A percentile compares a stretch with the other conserved stretches of the same genome.
These are phyloP conservation scores for Collybiopsis confluens DNA, from an alignment of 768 basidiomycete genomes.

Conservation along the genomic window DNA sequence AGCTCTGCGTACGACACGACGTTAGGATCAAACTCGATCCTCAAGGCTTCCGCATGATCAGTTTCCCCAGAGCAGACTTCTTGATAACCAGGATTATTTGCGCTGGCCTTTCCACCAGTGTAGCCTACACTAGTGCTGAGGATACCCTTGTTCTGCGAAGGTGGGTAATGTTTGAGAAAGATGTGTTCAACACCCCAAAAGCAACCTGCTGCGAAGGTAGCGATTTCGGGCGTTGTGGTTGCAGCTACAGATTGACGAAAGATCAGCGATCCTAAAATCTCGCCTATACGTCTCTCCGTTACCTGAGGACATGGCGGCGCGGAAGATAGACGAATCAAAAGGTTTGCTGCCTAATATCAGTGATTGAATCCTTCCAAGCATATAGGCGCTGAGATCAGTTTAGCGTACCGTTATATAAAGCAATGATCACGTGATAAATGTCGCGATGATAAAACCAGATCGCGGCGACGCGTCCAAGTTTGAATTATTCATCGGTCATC, in stretches of 20 bases:
- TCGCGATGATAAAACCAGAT: not conserved
- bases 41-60: constrained; percentile 84
- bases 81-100: constrained; percentile 59
- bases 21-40: constrained; percentile 80
- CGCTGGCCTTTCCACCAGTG: constrained; percentile 61
- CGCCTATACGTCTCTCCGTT: no score
- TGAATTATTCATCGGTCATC: not conserved
- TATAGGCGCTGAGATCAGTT: constrained; percentile 9
- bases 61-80: constrained; percentile 79
- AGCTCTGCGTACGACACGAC: constrained; percentile 80
- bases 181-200: constrained; percentile 90
- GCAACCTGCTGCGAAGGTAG: constrained; percentile 59
- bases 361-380: constrained; percentile 22
- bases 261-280: no score
- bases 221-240: constrained; percentile 26
- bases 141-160: constrained; percentile 67
- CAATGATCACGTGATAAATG: not conserved
- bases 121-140: constrained; percentile 75
- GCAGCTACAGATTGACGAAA: no score
- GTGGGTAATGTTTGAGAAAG: constrained; percentile 75
- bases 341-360: constrained; percentile 18
- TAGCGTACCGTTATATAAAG: no score
- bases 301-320: constrained; percentile 38
- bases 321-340: constrained; percentile 34
- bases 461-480: not conserved